These are phyloP conservation scores for Theobroma grandiflorum DNA, from an alignment of 441 rosid genomes.

Conservation along the genomic window DNA sequence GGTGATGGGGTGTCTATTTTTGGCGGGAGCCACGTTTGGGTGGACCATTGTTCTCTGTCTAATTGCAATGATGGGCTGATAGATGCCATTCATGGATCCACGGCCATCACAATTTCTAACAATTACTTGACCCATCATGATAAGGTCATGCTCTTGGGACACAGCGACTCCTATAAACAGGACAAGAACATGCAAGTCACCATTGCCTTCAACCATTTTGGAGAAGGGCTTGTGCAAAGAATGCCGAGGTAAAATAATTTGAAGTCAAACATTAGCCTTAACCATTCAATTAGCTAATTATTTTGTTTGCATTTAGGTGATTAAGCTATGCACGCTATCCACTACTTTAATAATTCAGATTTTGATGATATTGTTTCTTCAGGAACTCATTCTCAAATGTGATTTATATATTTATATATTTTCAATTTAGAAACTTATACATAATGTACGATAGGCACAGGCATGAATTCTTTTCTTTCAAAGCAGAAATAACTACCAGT, in stretches of 20 bases:
- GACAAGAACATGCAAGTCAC: conserved; percentile 62
- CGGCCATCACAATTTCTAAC: conserved; percentile 54
- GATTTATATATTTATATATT: too few species aligned
- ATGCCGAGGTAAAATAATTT: conserved; percentile 50
- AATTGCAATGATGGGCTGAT: conserved; percentile 53
- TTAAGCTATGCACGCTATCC: background rate
- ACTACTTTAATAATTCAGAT: too few species aligned
- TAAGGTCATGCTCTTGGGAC: conserved; percentile 58
- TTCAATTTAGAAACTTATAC: too few species aligned
- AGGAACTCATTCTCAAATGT: too few species aligned
- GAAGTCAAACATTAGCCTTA: background rate
- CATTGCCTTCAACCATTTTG: conserved; percentile 60
- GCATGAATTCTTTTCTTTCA: too few species aligned
- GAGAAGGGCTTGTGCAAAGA: conserved; percentile 60
- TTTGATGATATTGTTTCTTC: too few species aligned
- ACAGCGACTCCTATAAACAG: conserved; percentile 42
- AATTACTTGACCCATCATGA: conserved; percentile 53
- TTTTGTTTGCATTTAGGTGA: background rate
- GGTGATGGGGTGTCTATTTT: conserved; percentile 57
- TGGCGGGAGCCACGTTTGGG: conserved; percentile 54
- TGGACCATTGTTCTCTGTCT: conserved; percentile 59
- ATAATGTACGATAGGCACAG: too few species aligned
- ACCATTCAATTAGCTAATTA: background rate
- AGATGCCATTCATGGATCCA: conserved; percentile 57
- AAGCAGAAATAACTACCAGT: too few species aligned